These are phyloP conservation scores for Hymenoscyphus scutula DNA, from an alignment of 2,329 filamentous ascomycete genomes.

Conservation along the genomic window DNA sequence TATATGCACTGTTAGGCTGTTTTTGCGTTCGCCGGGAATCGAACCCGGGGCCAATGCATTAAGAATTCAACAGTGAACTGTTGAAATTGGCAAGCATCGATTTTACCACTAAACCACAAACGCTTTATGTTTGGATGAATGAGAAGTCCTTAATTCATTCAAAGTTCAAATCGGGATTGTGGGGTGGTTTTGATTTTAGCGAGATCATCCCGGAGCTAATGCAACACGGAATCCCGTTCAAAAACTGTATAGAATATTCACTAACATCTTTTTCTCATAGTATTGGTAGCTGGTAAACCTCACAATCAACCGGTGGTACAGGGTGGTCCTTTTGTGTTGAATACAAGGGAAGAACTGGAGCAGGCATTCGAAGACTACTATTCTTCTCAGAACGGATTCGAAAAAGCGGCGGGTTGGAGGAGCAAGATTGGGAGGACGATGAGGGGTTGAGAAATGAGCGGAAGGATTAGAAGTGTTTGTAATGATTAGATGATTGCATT, in stretches of 20 bases:
- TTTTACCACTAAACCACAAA: too few relatives aligned
- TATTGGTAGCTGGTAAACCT: constrained; percentile 76
- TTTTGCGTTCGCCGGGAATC: background rate
- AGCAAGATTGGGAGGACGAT: constrained; percentile 76
- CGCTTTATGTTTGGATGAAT: constrained; percentile 28
- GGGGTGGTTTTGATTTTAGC: background rate
- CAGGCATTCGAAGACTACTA: constrained; percentile 76
- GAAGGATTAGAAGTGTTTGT: background rate
- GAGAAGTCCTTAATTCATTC: too few relatives aligned
- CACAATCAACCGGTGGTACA: constrained; percentile 78
- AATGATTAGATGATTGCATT: background rate
- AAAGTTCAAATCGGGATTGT: too few relatives aligned
- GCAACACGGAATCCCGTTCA: too few relatives aligned
- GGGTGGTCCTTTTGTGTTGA: constrained; percentile 84
- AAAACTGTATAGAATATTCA: too few relatives aligned
- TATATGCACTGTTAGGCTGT: background rate
- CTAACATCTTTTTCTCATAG: constrained; percentile 32
- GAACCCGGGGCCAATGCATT: too few relatives aligned
- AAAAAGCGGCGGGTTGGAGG: constrained; percentile 74
- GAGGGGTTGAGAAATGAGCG: constrained; percentile 14
- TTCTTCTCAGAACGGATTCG: constrained; percentile 72
- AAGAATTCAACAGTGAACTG: too few relatives aligned
- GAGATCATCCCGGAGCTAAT: background rate
- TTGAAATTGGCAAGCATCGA: too few relatives aligned
- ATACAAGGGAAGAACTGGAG: constrained; percentile 67